Evolutionary conservation across 2,329 filamentous ascomycete genomes (phyloP), one percentile per base, ranked within the genome.

Genomic region (Beauveria asiatica): DNA sequence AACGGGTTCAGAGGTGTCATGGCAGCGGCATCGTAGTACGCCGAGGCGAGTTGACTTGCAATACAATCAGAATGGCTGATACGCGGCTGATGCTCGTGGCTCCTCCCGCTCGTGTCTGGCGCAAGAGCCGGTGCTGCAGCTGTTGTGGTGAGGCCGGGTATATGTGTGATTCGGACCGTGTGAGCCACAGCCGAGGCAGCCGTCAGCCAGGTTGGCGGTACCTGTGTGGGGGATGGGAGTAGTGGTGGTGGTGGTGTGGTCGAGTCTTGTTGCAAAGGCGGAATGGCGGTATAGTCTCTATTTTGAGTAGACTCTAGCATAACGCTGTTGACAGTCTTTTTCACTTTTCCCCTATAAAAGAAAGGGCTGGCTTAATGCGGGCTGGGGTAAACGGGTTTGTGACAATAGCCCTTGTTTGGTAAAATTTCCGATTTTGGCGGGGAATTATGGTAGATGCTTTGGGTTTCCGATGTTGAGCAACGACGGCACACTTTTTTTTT

Each of bases 1-100:
- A 76, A 73, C 65, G 79, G 70, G 66, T 78, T 85, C 58, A 84
- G 71, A 61, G 80, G 77, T 61, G 81, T 78, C 82, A 85, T 85
- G 64, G 77, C 80, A 62, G 76, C 72, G 49, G 78, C 75, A 74
- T 84, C 80, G 75, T 83, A 85, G 70, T 84, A 84, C 57, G 77
- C 73, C 46, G 81, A 80, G 46, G 73, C 75, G 63, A 50, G 55
- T 25, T 44, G 33, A 37, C 11, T 13, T 16, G 33, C 23, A 8
- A 21, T 27, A 21, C 23, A 19, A 39, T 30, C 37, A 50, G 17
- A 30, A 10, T 50, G 23, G 1, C 33, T 6, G 6, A 4, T 1
- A 8, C 33, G 23, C 8, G 17, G 21, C 17, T 19, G 46, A 42
- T 30, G 21, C 2, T 50, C 2, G 42, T 30, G n/a, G 10, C 42